Conservation (phyloP, 2,329 filamentous ascomycete genomes). For the Colletotrichum sp. region DNA sequence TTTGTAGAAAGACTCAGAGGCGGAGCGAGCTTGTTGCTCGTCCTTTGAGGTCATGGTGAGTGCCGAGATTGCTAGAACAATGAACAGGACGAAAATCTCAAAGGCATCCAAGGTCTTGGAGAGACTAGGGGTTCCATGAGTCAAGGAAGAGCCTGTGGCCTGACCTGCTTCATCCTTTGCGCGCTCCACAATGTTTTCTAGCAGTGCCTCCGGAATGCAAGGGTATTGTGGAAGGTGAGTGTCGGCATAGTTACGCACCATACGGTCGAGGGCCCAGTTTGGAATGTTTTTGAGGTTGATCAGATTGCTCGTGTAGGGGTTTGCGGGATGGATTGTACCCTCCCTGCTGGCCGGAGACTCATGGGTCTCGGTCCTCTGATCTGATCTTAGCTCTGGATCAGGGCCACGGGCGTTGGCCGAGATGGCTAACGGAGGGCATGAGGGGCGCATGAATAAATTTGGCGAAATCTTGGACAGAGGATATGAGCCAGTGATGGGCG, state of each 20-base stretch:
- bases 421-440: not conserved
- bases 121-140: not conserved
- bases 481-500: not conserved
- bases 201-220: not conserved
- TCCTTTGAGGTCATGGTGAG: not conserved
- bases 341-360: not conserved
- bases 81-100: not conserved
- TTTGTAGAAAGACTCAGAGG: not conserved
- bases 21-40: not conserved
- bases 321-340: not conserved
- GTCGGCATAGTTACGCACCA: not conserved
- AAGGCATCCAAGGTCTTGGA: not conserved
- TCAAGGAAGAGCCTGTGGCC: not conserved
- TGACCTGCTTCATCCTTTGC: not conserved
- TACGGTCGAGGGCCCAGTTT: not conserved
- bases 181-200: not conserved
- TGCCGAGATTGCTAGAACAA: not conserved
- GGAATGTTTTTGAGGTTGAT: not conserved
- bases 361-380: not conserved
- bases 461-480: not conserved
- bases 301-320: not conserved
- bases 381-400: not conserved
- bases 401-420: not conserved
- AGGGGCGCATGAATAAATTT: not conserved
- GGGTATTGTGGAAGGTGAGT: not conserved